Evolutionary conservation across 495 filamentous ascomycete genomes (phyloP).

Genomic region (Neurospora sp.): DNA sequence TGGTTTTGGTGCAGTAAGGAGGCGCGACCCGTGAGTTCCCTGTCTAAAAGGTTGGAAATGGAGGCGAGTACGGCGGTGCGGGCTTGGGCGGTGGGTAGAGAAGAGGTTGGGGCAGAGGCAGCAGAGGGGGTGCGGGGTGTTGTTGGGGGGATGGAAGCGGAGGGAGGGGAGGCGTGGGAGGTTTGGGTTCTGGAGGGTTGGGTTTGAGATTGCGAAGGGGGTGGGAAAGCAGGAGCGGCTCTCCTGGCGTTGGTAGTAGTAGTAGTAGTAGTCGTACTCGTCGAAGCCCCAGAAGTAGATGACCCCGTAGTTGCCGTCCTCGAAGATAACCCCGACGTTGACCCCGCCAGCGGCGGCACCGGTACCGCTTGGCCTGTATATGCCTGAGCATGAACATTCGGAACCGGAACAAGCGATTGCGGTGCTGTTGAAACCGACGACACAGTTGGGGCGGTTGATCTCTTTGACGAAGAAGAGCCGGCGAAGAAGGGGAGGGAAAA

Average conservation of each 20-base stretch:
- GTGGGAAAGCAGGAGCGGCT: not conserved
- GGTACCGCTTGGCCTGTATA: not conserved
- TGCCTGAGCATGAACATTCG: not conserved
- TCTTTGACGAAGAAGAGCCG: not conserved
- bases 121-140: too few relatives aligned
- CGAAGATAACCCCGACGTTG: not conserved
- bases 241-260: not conserved
- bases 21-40: slow-evolving; percentile 62
- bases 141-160: too few relatives aligned
- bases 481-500: slow-evolving; percentile 1
- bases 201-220: not conserved
- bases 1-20: slow-evolving; percentile 66
- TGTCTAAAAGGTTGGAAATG: slow-evolving; percentile 62
- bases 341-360: not conserved
- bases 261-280: not conserved
- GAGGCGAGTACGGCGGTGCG: slow-evolving; percentile 68
- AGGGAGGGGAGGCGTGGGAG: too few relatives aligned
- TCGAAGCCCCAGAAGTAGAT: not conserved
- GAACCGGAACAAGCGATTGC: not conserved
- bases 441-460: not conserved
- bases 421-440: not conserved
- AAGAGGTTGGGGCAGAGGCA: too few relatives aligned
- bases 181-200: not conserved
- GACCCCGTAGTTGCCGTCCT: not conserved
- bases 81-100: slow-evolving; percentile 42